Evolutionary conservation across 352 stramenopile species (phyloP), one percentile per base, ranked within the genome.

Genomic region (Pythium myriotylum): DNA sequence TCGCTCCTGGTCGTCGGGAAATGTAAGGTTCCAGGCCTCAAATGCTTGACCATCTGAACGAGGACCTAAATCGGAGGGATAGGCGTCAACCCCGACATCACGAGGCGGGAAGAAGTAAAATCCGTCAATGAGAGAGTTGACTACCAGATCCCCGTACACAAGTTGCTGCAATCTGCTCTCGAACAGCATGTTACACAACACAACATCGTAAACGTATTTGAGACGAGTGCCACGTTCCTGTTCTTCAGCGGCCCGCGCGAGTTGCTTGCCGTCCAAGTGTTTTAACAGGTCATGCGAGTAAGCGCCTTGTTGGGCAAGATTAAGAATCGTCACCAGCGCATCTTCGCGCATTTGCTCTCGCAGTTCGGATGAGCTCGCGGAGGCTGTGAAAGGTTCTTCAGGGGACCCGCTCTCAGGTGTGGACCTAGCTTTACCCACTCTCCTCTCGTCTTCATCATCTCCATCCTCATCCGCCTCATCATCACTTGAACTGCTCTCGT

Each of bases 101-200:
- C 1, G 42, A 2, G 35, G 17, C 41, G n/a, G 23, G 37, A 77
- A 81, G 48, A 86, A 86, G 40, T 81, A 70, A 43, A 88, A 88
- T 0, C 76, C 81, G 9, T 74, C 71, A 2, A 91, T 68, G 17
- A 91, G 61, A 24, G 74, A 69, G 12, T 70, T 70, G 3, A 91
- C 54, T 1, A 83, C 76, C 40, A 81, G 56, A 39, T 91, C 79
- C 0, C 77, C 81, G 27, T 84, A 84, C 24, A 92, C 70, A 37
- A 87, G 59, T 20, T 87, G 74, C 52, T 91, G 85, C 8, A 92
- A 55, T 4, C 77, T 76, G 26, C 46, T 82, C 40, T 92, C 78
- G 40, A 94, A 90, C 9, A 91, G 56, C 24, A 91, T 45, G 35
- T 92, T 91, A 54, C 74, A 86, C 1, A 94, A 33, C 24, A 91